Percentiles rank a stretch among this genome's conserved stretches.
Evolutionary conservation across 192 early-diverging fungal genomes (phyloP).

Genomic region (Mortierella alpina): DNA sequence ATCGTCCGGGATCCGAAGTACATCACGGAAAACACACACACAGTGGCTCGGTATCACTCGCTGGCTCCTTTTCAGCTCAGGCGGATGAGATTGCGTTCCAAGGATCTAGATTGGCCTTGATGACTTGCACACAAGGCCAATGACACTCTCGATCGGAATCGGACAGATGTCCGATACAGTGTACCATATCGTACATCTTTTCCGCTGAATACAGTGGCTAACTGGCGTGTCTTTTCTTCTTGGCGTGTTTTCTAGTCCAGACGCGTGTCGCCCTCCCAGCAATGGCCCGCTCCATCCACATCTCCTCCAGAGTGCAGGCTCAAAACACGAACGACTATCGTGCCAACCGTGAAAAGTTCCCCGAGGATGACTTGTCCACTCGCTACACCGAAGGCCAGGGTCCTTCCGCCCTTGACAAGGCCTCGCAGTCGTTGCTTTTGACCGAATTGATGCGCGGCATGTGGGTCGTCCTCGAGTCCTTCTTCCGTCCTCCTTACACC

Average conservation of each 20-base stretch:
- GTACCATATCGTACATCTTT: too few species aligned
- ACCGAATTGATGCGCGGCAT: conserved; percentile 93
- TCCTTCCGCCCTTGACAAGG: conserved; percentile 57
- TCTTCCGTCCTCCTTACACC: conserved; percentile 96
- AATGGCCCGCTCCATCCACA: conserved; percentile 39
- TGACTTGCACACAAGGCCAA: background rate
- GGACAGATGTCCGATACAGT: too few species aligned
- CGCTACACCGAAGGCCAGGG: conserved; percentile 33
- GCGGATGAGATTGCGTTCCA: background rate
- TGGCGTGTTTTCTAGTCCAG: conserved; percentile 17
- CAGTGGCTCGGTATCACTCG: background rate
- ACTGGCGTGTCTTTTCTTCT: background rate
- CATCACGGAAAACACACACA: background rate
- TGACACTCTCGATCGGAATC: too few species aligned
- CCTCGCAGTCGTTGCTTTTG: conserved; percentile 85
- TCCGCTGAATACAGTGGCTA: background rate
- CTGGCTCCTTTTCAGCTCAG: background rate
- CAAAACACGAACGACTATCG: conserved; percentile 52
- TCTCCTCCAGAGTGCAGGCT: conserved; percentile 34
- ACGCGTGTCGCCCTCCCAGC: conserved; percentile 46
- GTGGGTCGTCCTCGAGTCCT: conserved; percentile 92
- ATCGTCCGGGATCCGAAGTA: conserved; percentile 12
- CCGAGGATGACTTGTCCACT: conserved; percentile 48
- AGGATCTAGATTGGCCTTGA: background rate
- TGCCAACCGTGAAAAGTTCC: conserved; percentile 48